phyloP scores from a whole-genome alignment of 345 rosid genomes.

The Triadica sebifera region DNA sequence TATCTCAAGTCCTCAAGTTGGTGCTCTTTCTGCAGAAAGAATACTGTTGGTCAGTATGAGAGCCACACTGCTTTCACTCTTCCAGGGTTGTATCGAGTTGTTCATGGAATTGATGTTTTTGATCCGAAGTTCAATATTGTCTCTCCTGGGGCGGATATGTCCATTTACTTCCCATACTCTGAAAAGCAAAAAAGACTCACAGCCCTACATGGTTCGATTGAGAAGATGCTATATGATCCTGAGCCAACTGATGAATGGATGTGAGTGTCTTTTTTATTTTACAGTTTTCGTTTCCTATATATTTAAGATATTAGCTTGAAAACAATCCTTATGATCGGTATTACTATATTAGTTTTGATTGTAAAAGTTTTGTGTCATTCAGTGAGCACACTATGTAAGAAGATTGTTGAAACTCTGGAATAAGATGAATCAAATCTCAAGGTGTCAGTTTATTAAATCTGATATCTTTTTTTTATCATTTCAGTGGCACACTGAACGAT shows the following conservation, averaged over 20 bases:
- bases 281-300: background rate
- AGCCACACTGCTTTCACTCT: conserved; percentile 89
- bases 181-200: conserved; percentile 69
- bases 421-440: background rate
- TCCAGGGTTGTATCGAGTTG: conserved; percentile 91
- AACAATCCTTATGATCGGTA: background rate
- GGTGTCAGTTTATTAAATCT: background rate
- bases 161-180: conserved; percentile 76
- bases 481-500: conserved; percentile 77
- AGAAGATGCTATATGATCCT: conserved; percentile 71
- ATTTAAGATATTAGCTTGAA: background rate
- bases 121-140: conserved; percentile 98
- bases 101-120: conserved; percentile 93
- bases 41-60: conserved; percentile 97
- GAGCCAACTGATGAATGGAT: conserved; percentile 70
- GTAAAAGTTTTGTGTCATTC: background rate
- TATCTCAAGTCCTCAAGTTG: conserved; percentile 16
- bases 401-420: background rate
- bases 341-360: background rate
- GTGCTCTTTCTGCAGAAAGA: conserved; percentile 54
- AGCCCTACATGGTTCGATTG: conserved; percentile 78
- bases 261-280: conserved; percentile 47
- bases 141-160: conserved; percentile 98
- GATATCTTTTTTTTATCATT: conserved; percentile 17
- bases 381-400: background rate